Evolutionary conservation across 805 yeast species (phyloP).

Genomic region (Myxozyma neglecta): DNA sequence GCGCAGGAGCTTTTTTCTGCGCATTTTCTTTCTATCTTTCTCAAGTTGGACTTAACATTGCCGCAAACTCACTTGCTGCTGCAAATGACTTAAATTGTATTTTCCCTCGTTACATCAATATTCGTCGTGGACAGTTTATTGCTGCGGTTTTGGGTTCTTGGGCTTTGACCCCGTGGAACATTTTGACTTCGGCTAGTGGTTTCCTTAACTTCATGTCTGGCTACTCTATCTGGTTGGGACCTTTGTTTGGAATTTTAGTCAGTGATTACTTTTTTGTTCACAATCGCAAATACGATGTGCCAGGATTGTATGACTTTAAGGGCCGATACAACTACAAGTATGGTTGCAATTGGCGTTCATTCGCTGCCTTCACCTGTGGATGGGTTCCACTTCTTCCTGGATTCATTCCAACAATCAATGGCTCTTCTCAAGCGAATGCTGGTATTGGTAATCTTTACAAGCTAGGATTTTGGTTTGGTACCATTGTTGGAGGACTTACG

Average conservation of each 20-base stretch:
- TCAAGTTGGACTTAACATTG: conserved; percentile 36
- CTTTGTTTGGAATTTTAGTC: conserved; percentile 44
- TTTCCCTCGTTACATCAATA: conserved; percentile 49
- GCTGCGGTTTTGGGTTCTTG: conserved; percentile 41
- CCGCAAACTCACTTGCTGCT: conserved; percentile 46
- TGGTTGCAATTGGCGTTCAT: conserved; percentile 49
- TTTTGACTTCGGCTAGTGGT: conserved; percentile 42
- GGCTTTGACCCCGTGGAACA: conserved; percentile 46
- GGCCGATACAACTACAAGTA: conserved; percentile 48
- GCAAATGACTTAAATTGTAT: conserved; percentile 47
- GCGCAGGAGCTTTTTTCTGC: conserved; percentile 48
- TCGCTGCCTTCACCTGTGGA: conserved; percentile 43
- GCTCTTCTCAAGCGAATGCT: conserved; percentile 50
- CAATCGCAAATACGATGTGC: conserved; percentile 44
- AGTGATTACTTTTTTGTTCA: conserved; percentile 47
- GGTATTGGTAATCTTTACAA: conserved; percentile 63
- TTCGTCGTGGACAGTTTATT: conserved; percentile 50
- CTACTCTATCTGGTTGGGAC: conserved; percentile 46
- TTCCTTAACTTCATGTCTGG: conserved; percentile 43
- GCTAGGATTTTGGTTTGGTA: conserved; percentile 66
- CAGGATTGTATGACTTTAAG: conserved; percentile 44
- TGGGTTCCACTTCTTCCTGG: conserved; percentile 36
- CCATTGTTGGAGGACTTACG: conserved; percentile 51
- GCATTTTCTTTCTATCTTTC: conserved; percentile 45
- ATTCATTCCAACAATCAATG: conserved; percentile 30